phyloP scores from a whole-genome alignment of 2,329 filamentous ascomycete species.

The Penicillium sclerotiorum region DNA sequence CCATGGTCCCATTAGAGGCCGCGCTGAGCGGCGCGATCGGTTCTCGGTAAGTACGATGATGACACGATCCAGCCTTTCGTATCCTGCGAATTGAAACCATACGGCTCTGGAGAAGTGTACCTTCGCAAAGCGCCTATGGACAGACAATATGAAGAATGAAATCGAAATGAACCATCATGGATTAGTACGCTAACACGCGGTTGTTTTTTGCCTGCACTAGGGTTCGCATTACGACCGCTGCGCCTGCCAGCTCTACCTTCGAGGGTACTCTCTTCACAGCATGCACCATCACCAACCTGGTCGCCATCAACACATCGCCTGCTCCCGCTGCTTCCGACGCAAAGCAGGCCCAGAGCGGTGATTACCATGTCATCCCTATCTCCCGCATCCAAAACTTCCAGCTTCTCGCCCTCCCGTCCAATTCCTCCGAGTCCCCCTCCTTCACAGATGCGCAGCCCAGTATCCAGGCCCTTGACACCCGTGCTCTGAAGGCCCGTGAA shows the following conservation, averaged over 20 bases:
- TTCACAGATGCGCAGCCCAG: slow-evolving; percentile 52
- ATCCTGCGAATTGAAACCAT: not conserved
- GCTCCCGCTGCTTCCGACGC: slow-evolving; percentile 38
- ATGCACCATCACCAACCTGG: slow-evolving; percentile 61
- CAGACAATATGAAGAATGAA: too few species aligned
- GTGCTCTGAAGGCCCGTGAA: slow-evolving; percentile 58
- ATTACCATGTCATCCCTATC: slow-evolving; percentile 64
- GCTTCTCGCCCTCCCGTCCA: slow-evolving; percentile 49
- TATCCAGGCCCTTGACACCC: slow-evolving; percentile 54
- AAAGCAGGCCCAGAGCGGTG: slow-evolving; percentile 48
- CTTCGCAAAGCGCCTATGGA: too few species aligned
- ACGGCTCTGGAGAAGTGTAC: too few species aligned
- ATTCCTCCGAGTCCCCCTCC: slow-evolving; percentile 37
- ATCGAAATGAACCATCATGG: not conserved
- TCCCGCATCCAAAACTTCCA: slow-evolving; percentile 62
- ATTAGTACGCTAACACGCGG: not conserved
- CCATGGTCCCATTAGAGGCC: slow-evolving; percentile 54
- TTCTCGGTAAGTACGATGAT: slow-evolving; percentile 56
- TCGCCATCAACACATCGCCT: slow-evolving; percentile 61
- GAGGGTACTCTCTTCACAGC: slow-evolving; percentile 67
- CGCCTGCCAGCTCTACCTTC: slow-evolving; percentile 53
- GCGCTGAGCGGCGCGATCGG: slow-evolving; percentile 63
- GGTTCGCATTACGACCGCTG: slow-evolving; percentile 60
- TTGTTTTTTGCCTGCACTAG: slow-evolving; percentile 36
- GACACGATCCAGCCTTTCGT: not conserved